These are phyloP conservation scores for Alternaria sp. DNA, from an alignment of 2,329 filamentous ascomycete genomes.

Conservation along the genomic window DNA sequence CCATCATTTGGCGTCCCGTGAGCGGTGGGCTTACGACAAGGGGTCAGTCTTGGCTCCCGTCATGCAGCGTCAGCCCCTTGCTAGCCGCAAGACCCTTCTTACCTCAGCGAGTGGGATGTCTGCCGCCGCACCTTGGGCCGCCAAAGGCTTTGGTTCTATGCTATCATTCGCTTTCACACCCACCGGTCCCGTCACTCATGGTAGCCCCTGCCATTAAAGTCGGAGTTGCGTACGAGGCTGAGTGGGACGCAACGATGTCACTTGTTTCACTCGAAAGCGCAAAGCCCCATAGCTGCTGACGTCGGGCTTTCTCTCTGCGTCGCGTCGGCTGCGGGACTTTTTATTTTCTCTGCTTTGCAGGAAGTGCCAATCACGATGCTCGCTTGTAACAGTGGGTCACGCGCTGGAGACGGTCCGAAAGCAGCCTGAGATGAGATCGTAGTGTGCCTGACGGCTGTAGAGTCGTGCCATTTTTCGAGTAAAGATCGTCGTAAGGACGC, in stretches of 20 bases:
- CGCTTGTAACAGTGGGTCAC: slow-evolving; percentile 6
- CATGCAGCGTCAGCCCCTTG: slow-evolving; percentile 20
- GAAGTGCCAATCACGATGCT: slow-evolving; percentile 12
- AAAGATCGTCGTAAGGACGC: slow-evolving; percentile 29
- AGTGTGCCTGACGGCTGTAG: slow-evolving; percentile 23
- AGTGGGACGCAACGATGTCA: slow-evolving; percentile 6
- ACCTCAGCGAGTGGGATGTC: slow-evolving; percentile 22
- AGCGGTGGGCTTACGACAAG: slow-evolving; percentile 16
- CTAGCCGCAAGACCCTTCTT: neutral
- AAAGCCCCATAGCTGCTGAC: slow-evolving; percentile 1
- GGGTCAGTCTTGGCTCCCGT: slow-evolving; percentile 24
- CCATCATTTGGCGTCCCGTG: slow-evolving; percentile 24
- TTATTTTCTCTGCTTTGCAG: slow-evolving; percentile 9
- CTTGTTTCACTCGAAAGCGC: slow-evolving; percentile 14
- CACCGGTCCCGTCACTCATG: neutral
- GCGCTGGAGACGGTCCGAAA: slow-evolving; percentile 22
- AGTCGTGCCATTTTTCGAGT: slow-evolving; percentile 5
- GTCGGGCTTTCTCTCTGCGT: slow-evolving; percentile 18
- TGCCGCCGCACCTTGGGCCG: slow-evolving; percentile 15
- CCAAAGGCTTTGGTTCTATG: slow-evolving; percentile 11
- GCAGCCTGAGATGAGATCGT: slow-evolving; percentile 13
- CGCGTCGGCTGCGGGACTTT: slow-evolving; percentile 5
- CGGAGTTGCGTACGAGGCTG: slow-evolving; percentile 12
- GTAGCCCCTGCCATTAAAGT: slow-evolving; percentile 11
- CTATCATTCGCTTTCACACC: slow-evolving; percentile 11